These are phyloP conservation scores for Clonostachys chloroleuca DNA, from an alignment of 2,329 filamentous ascomycete species.

Conservation along the genomic window DNA sequence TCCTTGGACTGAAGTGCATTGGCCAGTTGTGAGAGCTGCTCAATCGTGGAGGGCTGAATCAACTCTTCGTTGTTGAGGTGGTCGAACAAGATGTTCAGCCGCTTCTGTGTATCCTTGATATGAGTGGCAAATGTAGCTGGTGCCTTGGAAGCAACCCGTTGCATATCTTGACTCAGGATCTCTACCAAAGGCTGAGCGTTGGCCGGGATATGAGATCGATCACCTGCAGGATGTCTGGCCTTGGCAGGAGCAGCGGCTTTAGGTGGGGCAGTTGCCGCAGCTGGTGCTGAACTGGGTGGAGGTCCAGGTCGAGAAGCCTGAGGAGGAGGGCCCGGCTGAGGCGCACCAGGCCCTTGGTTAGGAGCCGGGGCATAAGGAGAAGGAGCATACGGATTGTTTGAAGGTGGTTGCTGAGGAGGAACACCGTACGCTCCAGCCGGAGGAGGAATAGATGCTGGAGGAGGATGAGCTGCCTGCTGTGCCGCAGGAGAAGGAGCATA, in stretches of 20 bases:
- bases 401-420: conserved; percentile 39
- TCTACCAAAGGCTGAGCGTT: conserved; percentile 76
- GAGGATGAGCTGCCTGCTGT: conserved; percentile 41
- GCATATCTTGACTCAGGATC: conserved; percentile 77
- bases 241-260: conserved; percentile 43
- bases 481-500: conserved; percentile 67
- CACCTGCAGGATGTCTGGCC: conserved; percentile 72
- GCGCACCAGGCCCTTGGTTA: conserved; percentile 32
- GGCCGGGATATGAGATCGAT: conserved; percentile 82
- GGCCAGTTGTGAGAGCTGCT: conserved; percentile 60
- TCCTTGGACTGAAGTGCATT: conserved; percentile 64
- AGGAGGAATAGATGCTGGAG: conserved; percentile 36
- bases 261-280: conserved; percentile 33
- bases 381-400: conserved; percentile 57
- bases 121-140: conserved; percentile 83
- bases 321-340: conserved; percentile 26
- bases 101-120: conserved; percentile 90
- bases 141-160: conserved; percentile 80
- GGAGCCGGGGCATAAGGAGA: conserved; percentile 43
- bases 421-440: conserved; percentile 36
- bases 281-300: conserved; percentile 29
- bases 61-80: conserved; percentile 95
- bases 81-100: conserved; percentile 90
- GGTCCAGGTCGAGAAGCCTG: conserved; percentile 23
- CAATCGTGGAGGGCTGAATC: conserved; percentile 73